Evolutionary conservation across 805 yeast species (phyloP).

Genomic region (Kodamaea kakaduensis): DNA sequence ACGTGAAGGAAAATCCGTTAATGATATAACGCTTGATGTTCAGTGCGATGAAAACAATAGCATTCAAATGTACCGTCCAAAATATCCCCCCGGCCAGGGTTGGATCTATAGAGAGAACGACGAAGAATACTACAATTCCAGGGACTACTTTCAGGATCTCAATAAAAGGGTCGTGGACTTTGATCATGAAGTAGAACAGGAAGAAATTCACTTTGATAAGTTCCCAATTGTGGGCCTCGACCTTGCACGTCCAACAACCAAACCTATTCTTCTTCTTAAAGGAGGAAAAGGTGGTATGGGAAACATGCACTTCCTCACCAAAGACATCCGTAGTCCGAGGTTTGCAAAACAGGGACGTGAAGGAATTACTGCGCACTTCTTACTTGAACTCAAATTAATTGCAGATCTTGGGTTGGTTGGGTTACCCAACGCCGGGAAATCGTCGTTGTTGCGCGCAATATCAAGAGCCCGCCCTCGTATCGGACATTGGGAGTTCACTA

Average conservation of each 20-base stretch:
- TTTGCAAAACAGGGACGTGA: conserved; percentile 78
- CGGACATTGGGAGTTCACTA: conserved; percentile 97
- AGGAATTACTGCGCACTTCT: conserved; percentile 61
- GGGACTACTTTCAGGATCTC: conserved; percentile 63
- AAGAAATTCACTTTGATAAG: conserved; percentile 60
- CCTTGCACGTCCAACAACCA: conserved; percentile 52
- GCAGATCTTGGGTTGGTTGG: conserved; percentile 96
- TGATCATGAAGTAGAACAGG: conserved; percentile 54
- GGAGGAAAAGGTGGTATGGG: conserved; percentile 97
- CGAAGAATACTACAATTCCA: conserved; percentile 61
- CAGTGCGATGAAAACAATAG: conserved; percentile 23
- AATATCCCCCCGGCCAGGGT: conserved; percentile 70
- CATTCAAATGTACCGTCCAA: conserved; percentile 60
- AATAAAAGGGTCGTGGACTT: conserved; percentile 59
- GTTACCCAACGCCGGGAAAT: conserved; percentile 94
- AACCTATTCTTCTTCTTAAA: conserved; percentile 63
- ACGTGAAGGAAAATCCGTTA: conserved; percentile 15
- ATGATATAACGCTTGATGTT: conserved; percentile 30
- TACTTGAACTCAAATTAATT: conserved; percentile 79
- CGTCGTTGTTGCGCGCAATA: conserved; percentile 80
- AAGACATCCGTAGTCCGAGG: conserved; percentile 81
- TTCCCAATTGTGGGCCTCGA: conserved; percentile 86
- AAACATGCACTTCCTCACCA: conserved; percentile 88
- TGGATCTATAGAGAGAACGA: conserved; percentile 85
- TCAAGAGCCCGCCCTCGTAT: conserved; percentile 86